Base-by-base conservation (phyloP, 2,329 filamentous ascomycete species). In the Metarhizium robertsii region DNA sequence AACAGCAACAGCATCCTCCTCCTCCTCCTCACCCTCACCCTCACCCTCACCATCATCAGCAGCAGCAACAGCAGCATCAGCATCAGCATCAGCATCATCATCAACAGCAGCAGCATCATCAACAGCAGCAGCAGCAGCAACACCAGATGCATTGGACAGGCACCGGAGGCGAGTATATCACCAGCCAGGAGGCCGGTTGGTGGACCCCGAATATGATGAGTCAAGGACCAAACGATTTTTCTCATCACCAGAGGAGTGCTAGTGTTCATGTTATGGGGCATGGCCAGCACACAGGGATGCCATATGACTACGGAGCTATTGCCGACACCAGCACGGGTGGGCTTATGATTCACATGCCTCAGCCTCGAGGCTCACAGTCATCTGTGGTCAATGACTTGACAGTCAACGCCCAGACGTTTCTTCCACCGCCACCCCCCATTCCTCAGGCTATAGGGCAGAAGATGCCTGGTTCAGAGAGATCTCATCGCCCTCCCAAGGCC, bases 321-420 rank as follows among this genome's bases (percentile, higher is more conserved):
- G 61, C 69, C 25, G 66, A 70, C 47, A 62, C 67, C 50, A 66
- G 64, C 58, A 60, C 61, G 13, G 61, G 65, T 30, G 76, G 76
- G 1, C 73, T 81, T 56, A 77, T 79, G 75, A 78, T 81, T 56
- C 75, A 80, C 61, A 78, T 79, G 76, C 77, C 77, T 18, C 76
- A 78, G 57, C 72, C 76, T 4, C 74, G 61, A 29, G 61, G 61
- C 6, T 57, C 60, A 16, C 61, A 69, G 32, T 67, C 73, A 6
- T 65, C 71, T 14, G 66, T 74, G 29, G 65, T 75, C 50, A 65
- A 66, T 58, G 68, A 68, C 38, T 54, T 73, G 60, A 55, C 63
- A 53, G 57, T 69, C 60, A 66, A 62, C 61, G 58, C 68, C 43
- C 69, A 69, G 55, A 67, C 70, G 4, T 70, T 71, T 49, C 66